These are phyloP conservation scores for Russula dissimulans DNA, from an alignment of 768 basidiomycete genomes.

Conservation along the genomic window DNA sequence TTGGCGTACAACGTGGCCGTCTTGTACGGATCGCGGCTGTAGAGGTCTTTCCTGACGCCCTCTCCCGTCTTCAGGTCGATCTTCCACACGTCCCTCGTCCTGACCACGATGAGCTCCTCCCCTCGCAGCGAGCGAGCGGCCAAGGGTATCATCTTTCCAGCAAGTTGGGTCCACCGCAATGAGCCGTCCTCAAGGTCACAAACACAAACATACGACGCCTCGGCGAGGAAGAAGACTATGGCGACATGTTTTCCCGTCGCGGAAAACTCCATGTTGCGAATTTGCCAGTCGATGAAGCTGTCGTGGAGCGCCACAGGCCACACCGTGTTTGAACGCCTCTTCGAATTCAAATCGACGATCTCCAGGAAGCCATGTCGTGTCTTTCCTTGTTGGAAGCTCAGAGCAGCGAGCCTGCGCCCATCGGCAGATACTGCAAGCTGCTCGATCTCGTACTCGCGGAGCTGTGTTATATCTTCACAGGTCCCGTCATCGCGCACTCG, in stretches of 20 bases:
- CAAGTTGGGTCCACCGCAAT: conserved; percentile 5
- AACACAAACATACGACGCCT: conserved; percentile 3
- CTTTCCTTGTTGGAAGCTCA: conserved; percentile 9
- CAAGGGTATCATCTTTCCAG: conserved; percentile 6
- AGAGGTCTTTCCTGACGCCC: not conserved
- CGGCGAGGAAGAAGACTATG: conserved; percentile 6
- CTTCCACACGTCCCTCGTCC: conserved; percentile 11
- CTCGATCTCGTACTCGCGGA: conserved; percentile 1
- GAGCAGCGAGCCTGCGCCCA: not conserved
- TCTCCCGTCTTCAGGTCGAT: not conserved
- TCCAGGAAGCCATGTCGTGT: conserved; percentile 2
- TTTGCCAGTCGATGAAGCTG: conserved; percentile 8
- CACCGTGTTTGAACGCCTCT: not conserved
- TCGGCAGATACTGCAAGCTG: conserved; percentile 1
- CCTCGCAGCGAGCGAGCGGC: not conserved
- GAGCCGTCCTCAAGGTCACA: conserved; percentile 11
- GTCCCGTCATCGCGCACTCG: conserved; percentile 4
- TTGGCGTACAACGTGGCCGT: conserved; percentile 11
- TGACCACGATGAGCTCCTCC: conserved; percentile 8
- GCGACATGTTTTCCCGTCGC: conserved; percentile 6
- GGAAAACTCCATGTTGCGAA: conserved; percentile 10
- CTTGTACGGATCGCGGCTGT: conserved; percentile 4
- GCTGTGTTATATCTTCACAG: conserved; percentile 4
- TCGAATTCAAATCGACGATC: conserved; percentile 7
- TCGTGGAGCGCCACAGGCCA: conserved; percentile 13